Evolutionary conservation across 441 rosid species (phyloP), one percentile per base, ranked within the genome.

Genomic region (Aquilaria agallochum): DNA sequence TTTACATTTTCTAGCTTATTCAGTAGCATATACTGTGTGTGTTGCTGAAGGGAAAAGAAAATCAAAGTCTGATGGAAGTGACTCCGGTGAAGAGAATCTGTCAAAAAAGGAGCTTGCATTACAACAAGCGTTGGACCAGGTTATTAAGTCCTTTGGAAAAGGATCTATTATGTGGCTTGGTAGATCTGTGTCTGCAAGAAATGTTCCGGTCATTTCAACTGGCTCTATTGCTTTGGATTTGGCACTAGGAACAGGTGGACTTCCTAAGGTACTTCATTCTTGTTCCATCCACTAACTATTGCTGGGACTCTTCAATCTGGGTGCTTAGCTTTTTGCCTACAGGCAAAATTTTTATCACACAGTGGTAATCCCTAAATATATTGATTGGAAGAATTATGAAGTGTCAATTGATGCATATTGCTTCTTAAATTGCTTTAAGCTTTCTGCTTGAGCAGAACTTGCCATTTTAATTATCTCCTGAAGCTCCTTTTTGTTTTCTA

Each of bases 91-190:
- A 12, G 98, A 92, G 54, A 82, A 73, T 63, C 31, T 89, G 90
- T 83, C 98, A 2, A 81, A 86, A 75, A 95, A 85, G 73, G 98
- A 92, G 64, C 59, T 92, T 72, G 98, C 97, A n/a, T 73, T 95
- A 20, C 80, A 95, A 55, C 90, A 83, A 60, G 99, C 98, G 12
- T 60, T 95, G 67, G 97, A 95, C 74, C 98, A 92, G 70, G 91
- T 95, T 20, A 87, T 89, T 3, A 81, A 76, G 14, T 56, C 90
- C 1, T 92, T 83, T 73, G 98, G 97, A 49, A 92, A 92, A 75
- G 97, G 99, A 2, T 78, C 98, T 1, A 92, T 95, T 36, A 88
- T 95, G 98, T 95, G 97, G 97, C 90, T 91, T 32, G 99, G 98
- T 61, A 83, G 91, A 45, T 82, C 89, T 58, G 64, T 63, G 52